Evolutionary conservation across 495 filamentous ascomycete genomes (phyloP).

Genomic region (Neurospora cerealis): DNA sequence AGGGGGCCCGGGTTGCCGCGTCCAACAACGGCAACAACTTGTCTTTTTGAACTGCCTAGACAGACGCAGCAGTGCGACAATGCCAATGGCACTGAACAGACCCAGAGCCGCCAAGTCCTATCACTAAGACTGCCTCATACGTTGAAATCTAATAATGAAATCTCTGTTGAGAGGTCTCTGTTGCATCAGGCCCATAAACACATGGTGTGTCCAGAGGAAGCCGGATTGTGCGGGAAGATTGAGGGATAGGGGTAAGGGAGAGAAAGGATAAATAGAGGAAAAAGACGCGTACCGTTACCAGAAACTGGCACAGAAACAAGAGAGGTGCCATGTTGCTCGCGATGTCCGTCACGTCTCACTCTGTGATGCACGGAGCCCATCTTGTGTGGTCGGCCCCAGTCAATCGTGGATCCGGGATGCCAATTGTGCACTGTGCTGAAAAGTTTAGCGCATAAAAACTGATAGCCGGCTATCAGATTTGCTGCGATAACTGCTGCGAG

Average conservation of each 20-base stretch:
- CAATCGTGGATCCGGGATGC: neutral
- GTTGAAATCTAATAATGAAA: neutral
- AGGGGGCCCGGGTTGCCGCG: neutral
- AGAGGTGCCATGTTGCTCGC: neutral
- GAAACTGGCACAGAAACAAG: constrained; percentile 6
- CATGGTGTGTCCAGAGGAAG: neutral
- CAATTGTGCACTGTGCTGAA: neutral
- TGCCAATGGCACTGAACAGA: neutral
- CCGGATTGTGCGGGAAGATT: neutral
- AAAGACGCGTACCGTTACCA: constrained; percentile 21
- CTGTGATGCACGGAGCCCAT: neutral
- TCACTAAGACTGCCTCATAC: neutral
- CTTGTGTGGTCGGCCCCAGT: neutral
- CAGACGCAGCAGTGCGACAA: neutral
- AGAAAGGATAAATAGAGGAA: constrained; percentile 3
- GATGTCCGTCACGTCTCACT: neutral
- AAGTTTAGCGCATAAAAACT: neutral
- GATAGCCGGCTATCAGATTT: neutral
- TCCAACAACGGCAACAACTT: neutral
- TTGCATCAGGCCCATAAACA: neutral
- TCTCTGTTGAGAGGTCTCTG: neutral
- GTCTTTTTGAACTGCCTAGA: neutral
- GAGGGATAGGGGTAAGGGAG: constrained; percentile 3
- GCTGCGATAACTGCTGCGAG: neutral
- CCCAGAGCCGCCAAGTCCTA: neutral